Conservation (phyloP, 257 asterid genomes). For the Mitragyna speciosa region DNA sequence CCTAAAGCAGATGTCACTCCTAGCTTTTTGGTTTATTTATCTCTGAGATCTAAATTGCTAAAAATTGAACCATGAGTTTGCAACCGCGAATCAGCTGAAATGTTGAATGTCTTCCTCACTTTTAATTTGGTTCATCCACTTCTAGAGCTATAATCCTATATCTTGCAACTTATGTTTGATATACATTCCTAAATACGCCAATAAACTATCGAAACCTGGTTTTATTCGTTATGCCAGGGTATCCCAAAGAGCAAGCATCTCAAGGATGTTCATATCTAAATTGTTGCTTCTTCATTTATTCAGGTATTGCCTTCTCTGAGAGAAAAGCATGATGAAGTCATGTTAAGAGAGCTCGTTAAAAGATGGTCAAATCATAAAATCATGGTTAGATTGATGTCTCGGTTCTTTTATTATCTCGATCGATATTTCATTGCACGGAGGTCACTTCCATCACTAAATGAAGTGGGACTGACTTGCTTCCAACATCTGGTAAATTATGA, state of each 20-base stretch:
- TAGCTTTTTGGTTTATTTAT: background rate
- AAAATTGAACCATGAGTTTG: background rate
- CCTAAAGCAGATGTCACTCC: background rate
- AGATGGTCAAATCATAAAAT: constrained; percentile 94
- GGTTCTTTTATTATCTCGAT: constrained; percentile 88
- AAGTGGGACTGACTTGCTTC: constrained; percentile 93
- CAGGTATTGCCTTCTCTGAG: constrained; percentile 77
- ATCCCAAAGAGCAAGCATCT: no score
- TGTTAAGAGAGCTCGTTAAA: constrained; percentile 92
- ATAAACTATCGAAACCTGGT: background rate
- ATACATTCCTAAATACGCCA: background rate
- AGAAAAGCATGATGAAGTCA: constrained; percentile 91
- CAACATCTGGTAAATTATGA: constrained; percentile 66
- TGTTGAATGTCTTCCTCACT: background rate
- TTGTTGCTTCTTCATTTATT: background rate
- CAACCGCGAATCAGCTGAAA: background rate
- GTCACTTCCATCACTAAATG: constrained; percentile 86
- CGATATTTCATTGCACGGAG: constrained; percentile 96
- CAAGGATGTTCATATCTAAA: no score
- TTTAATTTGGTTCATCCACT: background rate
- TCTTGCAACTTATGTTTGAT: background rate
- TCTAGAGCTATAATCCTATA: background rate
- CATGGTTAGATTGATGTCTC: constrained; percentile 98
- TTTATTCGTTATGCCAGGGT: background rate
- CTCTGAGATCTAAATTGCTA: background rate